These are phyloP conservation scores for sorghum (Sorghum bicolor) DNA, from an alignment of 176 grass and related monocot genomes.

Conservation along the genomic window DNA sequence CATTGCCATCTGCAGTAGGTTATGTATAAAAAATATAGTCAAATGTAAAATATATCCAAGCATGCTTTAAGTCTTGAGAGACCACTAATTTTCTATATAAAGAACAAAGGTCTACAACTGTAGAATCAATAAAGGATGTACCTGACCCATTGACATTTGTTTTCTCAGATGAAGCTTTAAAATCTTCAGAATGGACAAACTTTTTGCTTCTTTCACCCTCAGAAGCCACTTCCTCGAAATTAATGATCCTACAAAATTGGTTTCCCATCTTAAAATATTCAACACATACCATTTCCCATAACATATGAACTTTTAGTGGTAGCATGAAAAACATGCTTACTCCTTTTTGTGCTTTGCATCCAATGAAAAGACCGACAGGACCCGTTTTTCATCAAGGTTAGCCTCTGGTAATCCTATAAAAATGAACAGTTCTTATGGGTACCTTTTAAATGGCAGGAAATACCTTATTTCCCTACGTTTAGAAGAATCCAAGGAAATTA, in stretches of 20 bases:
- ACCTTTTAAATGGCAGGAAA: neutral
- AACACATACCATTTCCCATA: neutral
- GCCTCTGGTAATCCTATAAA: slow-evolving; percentile 4
- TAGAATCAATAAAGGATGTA: slow-evolving; percentile 8
- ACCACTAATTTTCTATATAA: neutral
- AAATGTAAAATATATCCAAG: neutral
- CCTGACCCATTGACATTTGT: neutral
- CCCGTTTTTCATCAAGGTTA: neutral
- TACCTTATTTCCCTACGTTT: neutral
- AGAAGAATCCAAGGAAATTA: slow-evolving; percentile 7
- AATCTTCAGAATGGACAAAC: neutral
- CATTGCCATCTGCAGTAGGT: slow-evolving; percentile 15
- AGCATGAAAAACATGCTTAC: slow-evolving; percentile 11
- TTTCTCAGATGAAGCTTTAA: neutral
- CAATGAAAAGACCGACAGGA: neutral
- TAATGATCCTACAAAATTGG: slow-evolving; percentile 17
- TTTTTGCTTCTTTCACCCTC: neutral
- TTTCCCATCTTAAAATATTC: neutral
- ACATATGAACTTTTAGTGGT: neutral
- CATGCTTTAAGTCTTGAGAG: neutral
- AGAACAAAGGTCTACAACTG: neutral
- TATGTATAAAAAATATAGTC: neutral
- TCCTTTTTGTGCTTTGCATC: neutral
- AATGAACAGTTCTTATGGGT: neutral
- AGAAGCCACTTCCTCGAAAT: neutral